These are phyloP conservation scores for Echeveria elegans DNA, from an alignment of 164 flowering plant genomes.

Conservation along the genomic window DNA sequence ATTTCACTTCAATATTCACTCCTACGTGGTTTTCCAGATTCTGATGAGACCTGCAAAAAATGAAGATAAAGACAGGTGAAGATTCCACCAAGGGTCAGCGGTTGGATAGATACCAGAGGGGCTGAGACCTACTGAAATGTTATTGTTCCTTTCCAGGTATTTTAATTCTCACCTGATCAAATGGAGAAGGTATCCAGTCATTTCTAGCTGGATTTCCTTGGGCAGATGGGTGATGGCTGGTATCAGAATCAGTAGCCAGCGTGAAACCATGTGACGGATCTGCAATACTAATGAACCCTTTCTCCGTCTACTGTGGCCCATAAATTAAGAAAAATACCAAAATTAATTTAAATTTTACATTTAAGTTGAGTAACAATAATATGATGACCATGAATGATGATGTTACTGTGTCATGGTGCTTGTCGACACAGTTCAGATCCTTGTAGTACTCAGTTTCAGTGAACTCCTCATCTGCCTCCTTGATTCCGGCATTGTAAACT, in stretches of 20 bases:
- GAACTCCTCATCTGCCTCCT: slow-evolving; percentile 48
- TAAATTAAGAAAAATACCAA: too few relatives aligned
- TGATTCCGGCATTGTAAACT: slow-evolving; percentile 22
- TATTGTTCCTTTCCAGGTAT: background rate
- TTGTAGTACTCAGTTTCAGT: slow-evolving; percentile 80
- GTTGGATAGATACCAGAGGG: slow-evolving; percentile 22
- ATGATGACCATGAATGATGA: too few relatives aligned
- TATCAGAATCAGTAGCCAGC: slow-evolving; percentile 25
- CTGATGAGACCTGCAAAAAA: background rate
- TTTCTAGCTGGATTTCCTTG: slow-evolving; percentile 86
- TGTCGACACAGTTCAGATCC: slow-evolving; percentile 68
- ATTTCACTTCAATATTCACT: slow-evolving; percentile 43
- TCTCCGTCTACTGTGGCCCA: slow-evolving; percentile 51
- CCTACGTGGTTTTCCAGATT: slow-evolving; percentile 52
- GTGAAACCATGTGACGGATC: slow-evolving; percentile 24
- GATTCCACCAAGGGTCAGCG: background rate
- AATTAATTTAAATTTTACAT: background rate
- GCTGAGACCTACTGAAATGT: too few relatives aligned
- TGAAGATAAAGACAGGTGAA: background rate
- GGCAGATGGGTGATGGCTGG: slow-evolving; percentile 34
- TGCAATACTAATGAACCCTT: slow-evolving; percentile 70
- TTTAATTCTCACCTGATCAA: slow-evolving; percentile 24
- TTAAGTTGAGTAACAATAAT: too few relatives aligned
- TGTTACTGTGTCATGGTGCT: slow-evolving; percentile 57
- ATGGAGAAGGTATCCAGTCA: slow-evolving; percentile 73